phyloP scores from a whole-genome alignment of 192 early-diverging fungal species.

The Neocallimastix lanati region DNA sequence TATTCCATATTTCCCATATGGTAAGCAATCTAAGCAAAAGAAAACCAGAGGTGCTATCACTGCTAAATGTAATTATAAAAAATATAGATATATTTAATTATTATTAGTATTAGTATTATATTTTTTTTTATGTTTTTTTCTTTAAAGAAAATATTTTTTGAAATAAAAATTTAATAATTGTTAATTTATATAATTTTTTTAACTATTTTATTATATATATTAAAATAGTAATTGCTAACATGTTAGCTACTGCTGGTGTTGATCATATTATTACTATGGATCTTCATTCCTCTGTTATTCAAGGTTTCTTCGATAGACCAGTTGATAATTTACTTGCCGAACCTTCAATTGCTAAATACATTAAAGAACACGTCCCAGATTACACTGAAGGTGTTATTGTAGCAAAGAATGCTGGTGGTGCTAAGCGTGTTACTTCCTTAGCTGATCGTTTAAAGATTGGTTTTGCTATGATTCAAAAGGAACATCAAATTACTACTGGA shows the following conservation, averaged over 20 bases:
- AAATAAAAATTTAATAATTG: too few species aligned
- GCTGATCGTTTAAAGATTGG: slow-evolving; percentile 82
- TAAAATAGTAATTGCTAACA: slow-evolving; percentile 84
- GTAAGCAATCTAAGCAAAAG: slow-evolving; percentile 96
- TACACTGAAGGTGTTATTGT: slow-evolving; percentile 55
- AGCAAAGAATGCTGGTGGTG: slow-evolving; percentile 86
- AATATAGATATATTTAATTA: too few species aligned
- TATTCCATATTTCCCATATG: slow-evolving; percentile 94
- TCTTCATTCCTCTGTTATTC: slow-evolving; percentile 81
- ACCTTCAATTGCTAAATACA: slow-evolving; percentile 75
- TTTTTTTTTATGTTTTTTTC: slow-evolving; percentile 1
- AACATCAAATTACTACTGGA: slow-evolving; percentile 9
- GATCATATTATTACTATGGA: slow-evolving; percentile 99
- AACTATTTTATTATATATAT: too few species aligned
- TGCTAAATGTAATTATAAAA: slow-evolving; percentile 73
- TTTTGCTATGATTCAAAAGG: slow-evolving; percentile 92
- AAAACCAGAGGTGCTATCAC: slow-evolving; percentile 90
- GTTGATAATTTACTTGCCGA: slow-evolving; percentile 81
- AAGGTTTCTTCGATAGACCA: slow-evolving; percentile 89
- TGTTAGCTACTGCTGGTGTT: slow-evolving; percentile 81
- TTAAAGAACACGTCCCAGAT: slow-evolving; percentile 52
- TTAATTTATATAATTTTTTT: too few species aligned
- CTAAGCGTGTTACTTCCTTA: slow-evolving; percentile 83
- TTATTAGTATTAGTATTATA: too few species aligned
- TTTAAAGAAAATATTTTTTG: too few species aligned